phyloP scores from a whole-genome alignment of 192 early-diverging fungal species.

The Gorgonomyces haynaldii region DNA sequence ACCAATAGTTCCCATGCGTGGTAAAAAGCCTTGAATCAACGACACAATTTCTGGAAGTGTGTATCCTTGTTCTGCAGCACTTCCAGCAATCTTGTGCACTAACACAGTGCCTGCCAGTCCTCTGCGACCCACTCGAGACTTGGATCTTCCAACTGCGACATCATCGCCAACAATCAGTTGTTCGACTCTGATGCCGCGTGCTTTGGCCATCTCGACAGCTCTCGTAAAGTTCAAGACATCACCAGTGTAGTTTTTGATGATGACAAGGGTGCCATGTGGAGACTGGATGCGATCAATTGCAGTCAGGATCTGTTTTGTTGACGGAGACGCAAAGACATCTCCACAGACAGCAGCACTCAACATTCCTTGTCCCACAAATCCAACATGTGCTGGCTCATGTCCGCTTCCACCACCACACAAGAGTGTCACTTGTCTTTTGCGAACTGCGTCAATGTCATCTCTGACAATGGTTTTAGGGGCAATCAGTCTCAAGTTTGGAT shows the following conservation, averaged over 20 bases:
- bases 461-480: too few species aligned
- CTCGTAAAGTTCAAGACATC: slow-evolving; percentile 55
- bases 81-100: slow-evolving; percentile 75
- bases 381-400: slow-evolving; percentile 76
- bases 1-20: slow-evolving; percentile 67
- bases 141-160: too few species aligned
- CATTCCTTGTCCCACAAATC: slow-evolving; percentile 63
- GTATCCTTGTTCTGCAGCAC: slow-evolving; percentile 47
- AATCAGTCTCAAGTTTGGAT: too few species aligned
- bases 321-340: slow-evolving; percentile 78
- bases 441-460: too few species aligned
- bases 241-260: slow-evolving; percentile 86
- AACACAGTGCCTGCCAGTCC: slow-evolving; percentile 65
- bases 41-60: background rate
- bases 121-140: too few species aligned
- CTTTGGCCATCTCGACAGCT: slow-evolving; percentile 60
- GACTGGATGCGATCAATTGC: slow-evolving; percentile 54
- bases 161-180: too few species aligned
- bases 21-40: slow-evolving; percentile 48
- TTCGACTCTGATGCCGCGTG: too few species aligned
- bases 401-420: slow-evolving; percentile 75
- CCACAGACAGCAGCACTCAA: slow-evolving; percentile 70
- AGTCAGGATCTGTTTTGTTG: slow-evolving; percentile 62
- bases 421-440: too few species aligned
- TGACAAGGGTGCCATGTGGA: slow-evolving; percentile 56